Percentiles rank a stretch among this genome's conserved stretches.
phyloP scores from a whole-genome alignment of 2,329 filamentous ascomycete species.

The Trichoderma atrobrunneum region DNA sequence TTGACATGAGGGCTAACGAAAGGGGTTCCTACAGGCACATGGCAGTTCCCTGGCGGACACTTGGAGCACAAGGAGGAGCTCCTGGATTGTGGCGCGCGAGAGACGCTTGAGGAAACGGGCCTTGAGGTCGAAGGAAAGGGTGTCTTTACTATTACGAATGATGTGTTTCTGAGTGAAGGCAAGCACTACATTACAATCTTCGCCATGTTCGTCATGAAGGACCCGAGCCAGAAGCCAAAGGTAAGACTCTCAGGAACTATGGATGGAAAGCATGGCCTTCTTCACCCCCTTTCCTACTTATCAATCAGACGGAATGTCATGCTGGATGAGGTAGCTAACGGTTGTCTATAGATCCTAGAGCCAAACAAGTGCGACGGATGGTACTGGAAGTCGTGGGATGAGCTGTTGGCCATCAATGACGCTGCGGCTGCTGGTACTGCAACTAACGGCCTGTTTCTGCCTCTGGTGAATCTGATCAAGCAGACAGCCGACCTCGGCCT shows the following conservation, averaged over 20 bases:
- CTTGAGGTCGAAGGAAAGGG: constrained; percentile 51
- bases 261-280: not conserved
- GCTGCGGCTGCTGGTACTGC: not conserved
- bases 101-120: constrained; percentile 69
- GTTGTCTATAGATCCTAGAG: constrained; percentile 38
- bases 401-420: constrained; percentile 36
- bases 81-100: constrained; percentile 61
- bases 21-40: constrained; percentile 46
- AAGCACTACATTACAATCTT: constrained; percentile 78
- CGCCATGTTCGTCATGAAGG: constrained; percentile 51
- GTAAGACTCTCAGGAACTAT: constrained; percentile 36
- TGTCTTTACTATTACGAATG: constrained; percentile 63
- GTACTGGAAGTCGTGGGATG: constrained; percentile 47
- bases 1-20: not conserved
- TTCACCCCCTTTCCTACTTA: not conserved
- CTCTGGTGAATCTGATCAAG: constrained; percentile 21
- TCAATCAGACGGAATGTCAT: not conserved
- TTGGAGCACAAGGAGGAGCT: constrained; percentile 67
- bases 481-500: constrained; percentile 24
- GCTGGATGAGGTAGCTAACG: not conserved
- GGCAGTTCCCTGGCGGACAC: constrained; percentile 72
- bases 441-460: not conserved
- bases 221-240: constrained; percentile 48
- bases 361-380: constrained; percentile 51
- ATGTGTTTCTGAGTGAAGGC: constrained; percentile 54